Base-by-base conservation (phyloP, 148 eudicot genomes). In the Silene conica region DNA sequence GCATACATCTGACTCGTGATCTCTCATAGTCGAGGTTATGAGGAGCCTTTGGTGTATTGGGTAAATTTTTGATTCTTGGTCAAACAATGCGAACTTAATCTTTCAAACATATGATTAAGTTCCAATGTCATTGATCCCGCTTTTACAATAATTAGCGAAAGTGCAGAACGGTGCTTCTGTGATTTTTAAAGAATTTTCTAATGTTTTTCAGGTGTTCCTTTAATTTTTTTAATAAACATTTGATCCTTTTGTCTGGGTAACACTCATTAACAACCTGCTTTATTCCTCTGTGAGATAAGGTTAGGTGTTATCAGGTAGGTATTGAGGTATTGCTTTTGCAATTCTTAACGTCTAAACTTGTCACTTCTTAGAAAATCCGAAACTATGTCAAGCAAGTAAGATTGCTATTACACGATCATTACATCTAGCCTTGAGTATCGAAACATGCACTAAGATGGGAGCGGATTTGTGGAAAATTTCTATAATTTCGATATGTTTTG, bases 311-410 rank as follows among this genome's bases (percentile, higher is more conserved):
- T 38, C 52, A 45, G 67, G 41, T 54, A 43, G 43, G 56, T 57
- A 38, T 38, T 21, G 21, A 21, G 41, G 38, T 50, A 50, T 70
- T 22, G 38, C 19, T 52, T 52, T 50, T n/a, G 72, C 43, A 69
- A 8, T 72, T 26, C 69, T 72, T 41, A 31, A 64, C 50, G 9
- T 64, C 23, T 38, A 13, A 58, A 68, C 70, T 31, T 22, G 72
- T 58, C 67, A 67, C 52, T 67, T 75, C 78, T 56, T 67, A 20
- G 11, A 58, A 75, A 63, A 67, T 75, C 45, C 46, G 41, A 8
- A 22, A 12, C 23, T 3, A 45, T 5, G 28, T 43, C 57, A 73
- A 60, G 63, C 23, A 21, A 60, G 0, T 23, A 21, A 4, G 63
- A 60, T 60, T 60, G 11, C 4, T 60, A 60, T 21, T 60, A 26